Conservation (phyloP, 768 basidiomycete species). For the Psilocybe tampanensis region DNA sequence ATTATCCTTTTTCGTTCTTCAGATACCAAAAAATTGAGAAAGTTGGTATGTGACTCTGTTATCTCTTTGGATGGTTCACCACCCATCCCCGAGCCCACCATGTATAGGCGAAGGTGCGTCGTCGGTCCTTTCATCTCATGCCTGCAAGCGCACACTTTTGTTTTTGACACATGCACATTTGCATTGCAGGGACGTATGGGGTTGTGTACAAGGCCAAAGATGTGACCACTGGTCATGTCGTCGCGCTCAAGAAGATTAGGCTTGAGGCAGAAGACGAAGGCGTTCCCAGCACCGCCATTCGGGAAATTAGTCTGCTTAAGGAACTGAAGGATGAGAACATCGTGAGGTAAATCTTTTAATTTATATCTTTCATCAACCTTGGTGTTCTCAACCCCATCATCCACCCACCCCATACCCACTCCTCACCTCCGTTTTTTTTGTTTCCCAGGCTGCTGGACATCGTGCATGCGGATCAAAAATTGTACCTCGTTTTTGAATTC, state of each 20-base stretch:
- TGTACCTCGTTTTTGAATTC: slow-evolving; percentile 98
- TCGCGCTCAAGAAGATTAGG: slow-evolving; percentile 98
- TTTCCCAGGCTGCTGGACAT: slow-evolving; percentile 85
- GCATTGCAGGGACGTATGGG: slow-evolving; percentile 87
- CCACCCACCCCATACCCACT: slow-evolving; percentile 9
- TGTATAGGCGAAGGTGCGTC: slow-evolving; percentile 53
- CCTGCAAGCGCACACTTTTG: neutral
- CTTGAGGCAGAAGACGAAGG: slow-evolving; percentile 99
- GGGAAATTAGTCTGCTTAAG: slow-evolving; percentile 96
- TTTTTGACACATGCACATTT: slow-evolving; percentile 7
- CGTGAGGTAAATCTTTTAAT: slow-evolving; percentile 64
- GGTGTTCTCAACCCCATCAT: neutral
- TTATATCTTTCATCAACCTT: neutral
- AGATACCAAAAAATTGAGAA: slow-evolving; percentile 99
- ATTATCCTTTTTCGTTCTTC: neutral
- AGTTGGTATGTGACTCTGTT: slow-evolving; percentile 73
- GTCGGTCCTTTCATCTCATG: neutral
- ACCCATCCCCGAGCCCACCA: slow-evolving; percentile 12
- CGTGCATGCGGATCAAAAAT: slow-evolving; percentile 94
- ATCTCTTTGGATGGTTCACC: slow-evolving; percentile 16
- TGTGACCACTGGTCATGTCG: slow-evolving; percentile 73
- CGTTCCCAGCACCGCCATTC: slow-evolving; percentile 96
- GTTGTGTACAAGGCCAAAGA: slow-evolving; percentile 98
- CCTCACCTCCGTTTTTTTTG: neutral
- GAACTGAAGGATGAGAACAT: slow-evolving; percentile 97